Percentiles rank a stretch among this genome's conserved stretches.
These are phyloP conservation scores for Austroboletus novae-zelandiae DNA, from an alignment of 1,284 basidiomycete species.

Conservation along the genomic window DNA sequence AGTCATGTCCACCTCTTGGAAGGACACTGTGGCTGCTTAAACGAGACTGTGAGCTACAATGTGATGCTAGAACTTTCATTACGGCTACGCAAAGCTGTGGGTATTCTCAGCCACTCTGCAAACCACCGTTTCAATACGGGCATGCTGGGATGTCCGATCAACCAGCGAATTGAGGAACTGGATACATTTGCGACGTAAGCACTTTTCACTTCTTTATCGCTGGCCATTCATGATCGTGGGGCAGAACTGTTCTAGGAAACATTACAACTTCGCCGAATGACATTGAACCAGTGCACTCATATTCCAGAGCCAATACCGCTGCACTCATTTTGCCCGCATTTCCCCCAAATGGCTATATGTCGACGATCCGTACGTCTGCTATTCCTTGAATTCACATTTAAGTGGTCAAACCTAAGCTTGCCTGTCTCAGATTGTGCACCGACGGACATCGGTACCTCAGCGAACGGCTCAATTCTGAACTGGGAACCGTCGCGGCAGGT, in stretches of 20 bases:
- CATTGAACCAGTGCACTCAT: constrained; percentile 9
- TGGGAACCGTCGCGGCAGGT: constrained; percentile 39
- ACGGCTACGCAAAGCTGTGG: constrained; percentile 54
- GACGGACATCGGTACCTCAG: constrained; percentile 23
- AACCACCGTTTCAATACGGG: constrained; percentile 44
- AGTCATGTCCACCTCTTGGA: constrained; percentile 12
- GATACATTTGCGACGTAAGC: constrained; percentile 58
- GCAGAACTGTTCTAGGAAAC: constrained; percentile 39
- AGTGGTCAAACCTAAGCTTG: constrained; percentile 29
- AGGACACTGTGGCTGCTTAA: constrained; percentile 57
- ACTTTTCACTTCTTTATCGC: not conserved
- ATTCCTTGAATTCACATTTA: constrained; percentile 28
- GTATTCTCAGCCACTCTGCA: constrained; percentile 50
- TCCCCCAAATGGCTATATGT: constrained; percentile 5
- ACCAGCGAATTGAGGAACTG: constrained; percentile 53
- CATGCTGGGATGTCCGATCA: constrained; percentile 41
- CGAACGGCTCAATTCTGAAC: constrained; percentile 46
- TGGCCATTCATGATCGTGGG: not conserved
- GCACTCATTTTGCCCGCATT: constrained; percentile 12
- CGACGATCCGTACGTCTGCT: constrained; percentile 7
- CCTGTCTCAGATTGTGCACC: constrained; percentile 12
- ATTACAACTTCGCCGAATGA: constrained; percentile 30
- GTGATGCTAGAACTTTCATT: constrained; percentile 61
- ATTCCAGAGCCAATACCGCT: constrained; percentile 12
- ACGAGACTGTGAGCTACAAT: constrained; percentile 50